Base-by-base conservation (phyloP, 192 early-diverging fungal genomes). In the Coemansia umbellata region DNA sequence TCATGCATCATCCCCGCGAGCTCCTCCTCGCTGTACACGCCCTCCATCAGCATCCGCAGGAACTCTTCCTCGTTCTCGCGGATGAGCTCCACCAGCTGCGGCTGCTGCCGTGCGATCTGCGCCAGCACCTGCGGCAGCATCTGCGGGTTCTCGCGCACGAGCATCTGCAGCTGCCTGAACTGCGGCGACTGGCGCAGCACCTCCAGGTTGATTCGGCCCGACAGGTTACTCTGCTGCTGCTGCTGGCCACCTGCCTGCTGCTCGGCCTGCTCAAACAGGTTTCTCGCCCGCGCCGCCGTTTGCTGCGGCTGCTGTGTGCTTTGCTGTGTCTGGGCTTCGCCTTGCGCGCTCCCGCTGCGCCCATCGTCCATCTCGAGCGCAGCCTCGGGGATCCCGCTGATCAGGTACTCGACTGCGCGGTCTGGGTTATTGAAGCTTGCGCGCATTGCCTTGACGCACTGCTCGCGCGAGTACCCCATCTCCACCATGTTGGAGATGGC, bases 341-440 rank as follows among this genome's bases (percentile, higher is more conserved):
- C 67, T n/a, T n/a, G n/a, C n/a, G n/a, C n/a, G n/a, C n/a, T n/a
- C n/a, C n/a, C n/a, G n/a, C n/a, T n/a, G n/a, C n/a, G n/a, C 35
- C 68, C 55, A 23, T 62, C 68, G 4, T 62, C 75, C 61, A 69
- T 61, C 37, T 45, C 21, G 28, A 70, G 56, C 17, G 81, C 65
- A 3, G 76, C 57, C 39, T 75, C 56, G 58, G 63, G 61, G 81
- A 85, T 75, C 8, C 72, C 74, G 21, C 64, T 97, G 59, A 95
- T 83, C 41, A 98, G 76, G 60, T 97, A 98, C 70, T 98, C 95
- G 8, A 90, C 93, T 19, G 95, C 95, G 51, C 95, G 82, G 69
- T 97, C 93, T 1, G 95, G 92, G 68, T 98, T 98, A 67, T 95
- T 96, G 62, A 89, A 97, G 57, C 91, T 93, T 6, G 95, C 95